These are phyloP conservation scores for Cyphellophora attinorum DNA, from an alignment of 2,329 filamentous ascomycete genomes.

Conservation along the genomic window DNA sequence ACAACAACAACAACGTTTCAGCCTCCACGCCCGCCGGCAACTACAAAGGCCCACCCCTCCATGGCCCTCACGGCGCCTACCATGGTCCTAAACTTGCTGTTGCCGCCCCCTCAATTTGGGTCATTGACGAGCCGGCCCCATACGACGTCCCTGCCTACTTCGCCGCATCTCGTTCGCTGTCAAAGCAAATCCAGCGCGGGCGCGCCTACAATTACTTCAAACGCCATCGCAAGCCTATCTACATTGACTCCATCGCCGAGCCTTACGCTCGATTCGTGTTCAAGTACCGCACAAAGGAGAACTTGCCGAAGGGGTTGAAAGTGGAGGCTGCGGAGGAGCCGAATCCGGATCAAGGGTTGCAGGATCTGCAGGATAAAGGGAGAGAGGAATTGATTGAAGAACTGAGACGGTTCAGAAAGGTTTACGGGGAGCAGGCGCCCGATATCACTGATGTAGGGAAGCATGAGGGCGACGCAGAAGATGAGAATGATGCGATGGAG, in stretches of 20 bases:
- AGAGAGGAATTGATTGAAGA: slow-evolving; percentile 16
- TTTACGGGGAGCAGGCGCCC: slow-evolving; percentile 2
- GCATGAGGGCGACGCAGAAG: neutral
- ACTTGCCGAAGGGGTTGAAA: slow-evolving; percentile 13
- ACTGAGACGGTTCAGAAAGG: slow-evolving; percentile 8
- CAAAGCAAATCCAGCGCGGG: slow-evolving; percentile 24
- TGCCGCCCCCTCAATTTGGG: slow-evolving; percentile 3
- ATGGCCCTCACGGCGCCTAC: slow-evolving; percentile 18
- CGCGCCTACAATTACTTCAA: slow-evolving; percentile 21
- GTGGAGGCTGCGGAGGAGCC: slow-evolving; percentile 13
- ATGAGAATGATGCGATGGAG: neutral
- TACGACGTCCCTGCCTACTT: slow-evolving; percentile 17
- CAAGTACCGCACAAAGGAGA: slow-evolving; percentile 22
- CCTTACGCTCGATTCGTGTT: slow-evolving; percentile 26
- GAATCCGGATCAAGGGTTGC: slow-evolving; percentile 11
- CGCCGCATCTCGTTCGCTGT: slow-evolving; percentile 8
- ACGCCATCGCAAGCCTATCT: slow-evolving; percentile 19
- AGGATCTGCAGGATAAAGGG: slow-evolving; percentile 11
- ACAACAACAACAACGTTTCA: too few relatives aligned
- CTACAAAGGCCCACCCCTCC: slow-evolving; percentile 5
- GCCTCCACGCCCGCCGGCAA: too few relatives aligned
- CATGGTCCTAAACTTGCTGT: slow-evolving; percentile 9
- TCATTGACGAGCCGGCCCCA: slow-evolving; percentile 17
- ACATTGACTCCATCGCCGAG: slow-evolving; percentile 22
- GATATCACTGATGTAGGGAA: neutral